phyloP scores from a whole-genome alignment of 208 protist species.

The Trypanosoma caninum region DNA sequence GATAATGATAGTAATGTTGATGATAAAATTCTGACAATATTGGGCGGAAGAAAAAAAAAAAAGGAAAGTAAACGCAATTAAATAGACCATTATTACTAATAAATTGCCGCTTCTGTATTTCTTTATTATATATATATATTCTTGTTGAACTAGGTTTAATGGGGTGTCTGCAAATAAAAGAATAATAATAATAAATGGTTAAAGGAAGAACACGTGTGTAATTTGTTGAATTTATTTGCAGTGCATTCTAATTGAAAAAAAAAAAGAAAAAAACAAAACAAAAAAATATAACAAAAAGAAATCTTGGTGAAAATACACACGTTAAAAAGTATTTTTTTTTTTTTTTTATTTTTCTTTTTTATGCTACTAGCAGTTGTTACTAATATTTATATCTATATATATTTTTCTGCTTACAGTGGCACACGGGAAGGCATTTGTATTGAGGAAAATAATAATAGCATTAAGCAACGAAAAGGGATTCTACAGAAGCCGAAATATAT shows the following conservation, averaged over 20 bases:
- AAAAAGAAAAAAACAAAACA: conserved; percentile 16
- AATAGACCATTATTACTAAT: no score
- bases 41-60: conserved; percentile 12
- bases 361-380: background rate
- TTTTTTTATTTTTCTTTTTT: conserved; percentile 2
- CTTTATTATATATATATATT: no score
- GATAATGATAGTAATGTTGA: no score
- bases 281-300: background rate
- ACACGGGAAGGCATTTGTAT: no score
- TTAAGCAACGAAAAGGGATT: background rate
- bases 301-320: no score
- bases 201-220: no score
- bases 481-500: background rate
- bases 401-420: background rate
- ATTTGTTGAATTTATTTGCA: no score
- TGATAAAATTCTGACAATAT: background rate
- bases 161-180: no score
- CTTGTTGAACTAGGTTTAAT: no score
- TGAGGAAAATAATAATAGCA: no score
- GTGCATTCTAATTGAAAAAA: conserved; percentile 2
- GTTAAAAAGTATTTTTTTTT: background rate
- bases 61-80: conserved; percentile 8
- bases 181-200: no score
- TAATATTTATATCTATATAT: conserved; percentile 8
- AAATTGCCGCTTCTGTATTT: no score